Conservation (phyloP, 345 rosid genomes). For the Iberis pinnata region DNA sequence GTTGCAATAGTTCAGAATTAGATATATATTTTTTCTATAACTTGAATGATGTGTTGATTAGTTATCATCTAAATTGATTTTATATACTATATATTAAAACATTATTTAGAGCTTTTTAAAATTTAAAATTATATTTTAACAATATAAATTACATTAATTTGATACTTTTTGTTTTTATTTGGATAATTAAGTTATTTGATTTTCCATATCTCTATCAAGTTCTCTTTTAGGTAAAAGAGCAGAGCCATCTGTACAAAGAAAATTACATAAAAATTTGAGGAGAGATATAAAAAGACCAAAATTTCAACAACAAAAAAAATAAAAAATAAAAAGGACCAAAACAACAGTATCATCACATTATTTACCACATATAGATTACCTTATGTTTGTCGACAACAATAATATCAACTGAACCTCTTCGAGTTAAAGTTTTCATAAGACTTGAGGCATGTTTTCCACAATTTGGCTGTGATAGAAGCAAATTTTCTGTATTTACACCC, state of each 20-base stretch:
- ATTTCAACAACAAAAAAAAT: no score
- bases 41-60: no score
- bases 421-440: conserved; percentile 80
- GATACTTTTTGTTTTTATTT: no score
- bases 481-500: conserved; percentile 85
- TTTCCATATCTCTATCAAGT: conserved; percentile 99
- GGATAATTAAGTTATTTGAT: no score
- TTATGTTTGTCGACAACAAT: conserved; percentile 91
- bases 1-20: no score
- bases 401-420: conserved; percentile 95
- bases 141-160: no score
- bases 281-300: neutral
- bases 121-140: no score
- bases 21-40: no score
- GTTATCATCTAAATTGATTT: no score
- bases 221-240: conserved; percentile 98
- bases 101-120: no score
- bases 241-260: conserved; percentile 60
- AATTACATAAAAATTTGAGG: conserved; percentile 3
- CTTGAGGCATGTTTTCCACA: conserved; percentile 97
- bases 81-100: no score
- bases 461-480: conserved; percentile 95
- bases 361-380: conserved; percentile 8
- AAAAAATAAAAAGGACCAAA: neutral
- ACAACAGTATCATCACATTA: neutral